Percentiles rank a stretch among this genome's conserved stretches.
phyloP scores from a whole-genome alignment of 2,329 filamentous ascomycete genomes.

The Colletotrichum chrysophilum region DNA sequence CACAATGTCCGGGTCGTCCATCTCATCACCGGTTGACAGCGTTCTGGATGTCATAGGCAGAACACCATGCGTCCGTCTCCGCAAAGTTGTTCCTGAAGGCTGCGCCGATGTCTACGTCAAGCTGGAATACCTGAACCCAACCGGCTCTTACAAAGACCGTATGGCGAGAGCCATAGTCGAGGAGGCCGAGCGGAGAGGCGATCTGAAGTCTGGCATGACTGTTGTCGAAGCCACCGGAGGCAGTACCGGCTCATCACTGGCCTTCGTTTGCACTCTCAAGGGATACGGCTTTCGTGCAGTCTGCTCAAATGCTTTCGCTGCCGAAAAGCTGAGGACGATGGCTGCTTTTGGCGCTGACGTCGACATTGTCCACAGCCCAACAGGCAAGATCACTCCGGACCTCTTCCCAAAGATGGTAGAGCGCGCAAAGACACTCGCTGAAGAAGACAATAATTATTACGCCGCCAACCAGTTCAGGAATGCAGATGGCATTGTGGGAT shows the following conservation, averaged over 20 bases:
- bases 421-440: not conserved
- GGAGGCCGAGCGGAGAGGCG: not conserved
- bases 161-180: constrained; percentile 12
- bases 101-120: constrained; percentile 18
- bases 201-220: not conserved
- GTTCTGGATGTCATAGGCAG: constrained; percentile 13
- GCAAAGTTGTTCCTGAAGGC: constrained; percentile 1
- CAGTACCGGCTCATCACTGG: constrained; percentile 18
- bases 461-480: constrained; percentile 18
- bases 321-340: constrained; percentile 21
- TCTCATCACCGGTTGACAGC: not conserved
- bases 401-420: not conserved
- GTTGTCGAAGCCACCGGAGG: constrained; percentile 20
- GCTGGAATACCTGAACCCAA: constrained; percentile 18
- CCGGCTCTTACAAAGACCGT: constrained; percentile 18
- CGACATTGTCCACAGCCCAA: constrained; percentile 7
- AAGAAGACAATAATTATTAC: not conserved
- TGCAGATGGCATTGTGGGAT: constrained; percentile 12
- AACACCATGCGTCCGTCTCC: constrained; percentile 12
- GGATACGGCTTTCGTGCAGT: constrained; percentile 25
- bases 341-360: constrained; percentile 14
- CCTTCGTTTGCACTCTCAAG: constrained; percentile 25
- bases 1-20: not conserved
- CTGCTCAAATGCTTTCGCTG: constrained; percentile 3
- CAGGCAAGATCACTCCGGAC: constrained; percentile 11